Evolutionary conservation across 129 eudicot genomes (phyloP).

Genomic region (Ambrosia trifida): DNA sequence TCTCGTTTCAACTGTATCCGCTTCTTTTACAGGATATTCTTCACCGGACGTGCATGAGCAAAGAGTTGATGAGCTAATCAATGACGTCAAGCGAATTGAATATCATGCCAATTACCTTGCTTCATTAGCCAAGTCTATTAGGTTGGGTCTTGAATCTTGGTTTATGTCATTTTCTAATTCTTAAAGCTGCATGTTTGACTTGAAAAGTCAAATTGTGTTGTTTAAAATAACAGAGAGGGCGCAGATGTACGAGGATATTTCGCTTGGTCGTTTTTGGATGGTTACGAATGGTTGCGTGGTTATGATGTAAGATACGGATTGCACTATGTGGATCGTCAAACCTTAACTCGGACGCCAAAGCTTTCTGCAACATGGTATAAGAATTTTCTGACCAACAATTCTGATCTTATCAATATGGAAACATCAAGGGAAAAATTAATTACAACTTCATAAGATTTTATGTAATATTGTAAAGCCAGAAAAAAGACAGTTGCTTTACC

Average conservation of each 20-base stretch:
- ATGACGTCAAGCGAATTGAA: conserved; percentile 56
- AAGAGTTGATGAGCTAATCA: conserved; percentile 24
- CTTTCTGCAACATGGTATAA: conserved; percentile 71
- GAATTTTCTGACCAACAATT: conserved; percentile 44
- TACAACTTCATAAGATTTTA: neutral
- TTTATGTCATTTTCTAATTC: neutral
- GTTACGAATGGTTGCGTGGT: conserved; percentile 67
- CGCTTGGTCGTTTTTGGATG: conserved; percentile 68
- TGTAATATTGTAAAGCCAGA: too few species aligned
- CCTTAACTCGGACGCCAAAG: conserved; percentile 59
- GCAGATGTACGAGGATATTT: conserved; percentile 89
- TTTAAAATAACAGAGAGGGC: conserved; percentile 48
- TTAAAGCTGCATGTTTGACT: conserved; percentile 1
- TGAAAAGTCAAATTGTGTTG: neutral
- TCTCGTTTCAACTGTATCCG: too few species aligned
- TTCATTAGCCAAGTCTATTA: conserved; percentile 56
- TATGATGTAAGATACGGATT: conserved; percentile 53
- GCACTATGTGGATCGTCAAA: conserved; percentile 54
- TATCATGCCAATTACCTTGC: conserved; percentile 58
- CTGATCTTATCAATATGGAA: conserved; percentile 11
- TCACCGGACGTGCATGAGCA: conserved; percentile 29
- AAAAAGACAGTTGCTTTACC: too few species aligned
- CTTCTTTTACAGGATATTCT: conserved; percentile 46
- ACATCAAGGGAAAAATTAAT: conserved; percentile 13
- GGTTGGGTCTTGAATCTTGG: conserved; percentile 40